phyloP scores from a whole-genome alignment of 2,329 filamentous ascomycete species.

The Chrysoporthe deuterocubensis region DNA sequence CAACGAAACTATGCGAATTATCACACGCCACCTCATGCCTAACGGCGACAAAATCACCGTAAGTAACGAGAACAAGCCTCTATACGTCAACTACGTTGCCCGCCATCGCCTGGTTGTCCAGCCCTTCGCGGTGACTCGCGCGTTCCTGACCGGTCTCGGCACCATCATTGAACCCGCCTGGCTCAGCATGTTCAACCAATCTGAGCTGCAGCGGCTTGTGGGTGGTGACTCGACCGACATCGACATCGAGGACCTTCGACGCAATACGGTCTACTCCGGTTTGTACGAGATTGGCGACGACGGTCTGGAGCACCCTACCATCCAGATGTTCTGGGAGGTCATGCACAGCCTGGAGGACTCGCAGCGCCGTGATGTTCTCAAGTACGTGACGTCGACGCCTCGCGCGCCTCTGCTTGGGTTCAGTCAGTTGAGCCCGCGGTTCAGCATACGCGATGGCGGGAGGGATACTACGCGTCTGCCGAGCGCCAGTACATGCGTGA shows the following conservation, averaged over 20 bases:
- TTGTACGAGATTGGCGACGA: conserved; percentile 91
- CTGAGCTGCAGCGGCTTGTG: conserved; percentile 89
- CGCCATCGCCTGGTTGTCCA: conserved; percentile 85
- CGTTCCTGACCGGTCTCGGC: conserved; percentile 84
- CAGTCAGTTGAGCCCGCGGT: conserved; percentile 78
- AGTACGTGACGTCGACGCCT: conserved; percentile 94
- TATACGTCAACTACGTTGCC: conserved; percentile 94
- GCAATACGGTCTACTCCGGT: conserved; percentile 85
- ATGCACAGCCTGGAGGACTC: conserved; percentile 75
- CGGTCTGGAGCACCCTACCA: conserved; percentile 79
- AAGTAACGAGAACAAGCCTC: conserved; percentile 87
- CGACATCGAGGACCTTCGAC: conserved; percentile 81
- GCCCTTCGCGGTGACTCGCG: conserved; percentile 77
- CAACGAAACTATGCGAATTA: conserved; percentile 56
- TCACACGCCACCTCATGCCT: conserved; percentile 76
- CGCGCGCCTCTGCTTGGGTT: conserved; percentile 90
- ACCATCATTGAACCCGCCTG: conserved; percentile 89
- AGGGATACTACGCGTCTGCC: conserved; percentile 78
- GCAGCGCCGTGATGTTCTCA: conserved; percentile 83
- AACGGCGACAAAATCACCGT: conserved; percentile 78
- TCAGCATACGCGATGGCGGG: conserved; percentile 87
- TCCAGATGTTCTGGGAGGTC: conserved; percentile 90
- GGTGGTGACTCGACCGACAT: conserved; percentile 86
- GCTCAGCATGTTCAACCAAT: conserved; percentile 98
- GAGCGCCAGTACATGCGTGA: conserved; percentile 95